phyloP scores from a whole-genome alignment of 345 rosid genomes.

The Salix exigua region DNA sequence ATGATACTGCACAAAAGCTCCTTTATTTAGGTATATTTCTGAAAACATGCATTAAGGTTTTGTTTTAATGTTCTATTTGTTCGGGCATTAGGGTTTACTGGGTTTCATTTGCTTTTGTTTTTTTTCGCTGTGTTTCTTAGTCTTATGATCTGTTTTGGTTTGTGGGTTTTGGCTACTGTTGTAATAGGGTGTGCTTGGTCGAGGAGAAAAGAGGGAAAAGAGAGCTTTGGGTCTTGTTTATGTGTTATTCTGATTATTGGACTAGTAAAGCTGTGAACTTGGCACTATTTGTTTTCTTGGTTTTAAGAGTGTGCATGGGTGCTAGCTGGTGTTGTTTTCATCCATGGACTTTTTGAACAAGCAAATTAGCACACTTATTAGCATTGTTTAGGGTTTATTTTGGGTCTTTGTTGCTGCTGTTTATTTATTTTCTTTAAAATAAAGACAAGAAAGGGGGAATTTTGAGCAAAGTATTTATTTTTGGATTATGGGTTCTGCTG shows the following conservation, averaged over 20 bases:
- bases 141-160: conserved; percentile 4
- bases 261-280: background rate
- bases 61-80: background rate
- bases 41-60: background rate
- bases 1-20: conserved; percentile 26
- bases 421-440: background rate
- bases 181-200: background rate
- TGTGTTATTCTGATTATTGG: background rate
- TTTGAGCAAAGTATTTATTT: background rate
- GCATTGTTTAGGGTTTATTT: background rate
- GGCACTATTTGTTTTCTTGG: background rate
- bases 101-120: background rate
- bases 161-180: background rate
- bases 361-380: background rate
- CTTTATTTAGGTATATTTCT: conserved; percentile 29
- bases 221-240: background rate
- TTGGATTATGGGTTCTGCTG: background rate
- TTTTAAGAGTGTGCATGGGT: background rate
- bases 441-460: background rate
- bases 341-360: background rate
- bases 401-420: background rate
- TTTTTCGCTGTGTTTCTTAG: background rate
- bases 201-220: background rate
- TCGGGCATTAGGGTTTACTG: conserved; percentile 13
- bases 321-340: background rate